Evolutionary conservation across 495 filamentous ascomycete genomes (phyloP).

Genomic region (Tetracladium setigerum): DNA sequence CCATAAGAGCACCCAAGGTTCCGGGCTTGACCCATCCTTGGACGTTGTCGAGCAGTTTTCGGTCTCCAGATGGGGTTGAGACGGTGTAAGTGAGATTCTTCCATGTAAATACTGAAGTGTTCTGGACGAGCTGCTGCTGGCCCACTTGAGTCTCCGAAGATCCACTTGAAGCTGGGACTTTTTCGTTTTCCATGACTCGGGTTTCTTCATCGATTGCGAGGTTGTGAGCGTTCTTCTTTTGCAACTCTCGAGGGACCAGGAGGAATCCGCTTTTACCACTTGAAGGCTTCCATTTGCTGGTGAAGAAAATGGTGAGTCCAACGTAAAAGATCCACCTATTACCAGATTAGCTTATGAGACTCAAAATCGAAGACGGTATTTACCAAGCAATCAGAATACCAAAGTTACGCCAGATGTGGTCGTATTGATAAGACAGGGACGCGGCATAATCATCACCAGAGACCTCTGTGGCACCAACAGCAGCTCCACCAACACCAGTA

Average conservation of each 20-base stretch:
- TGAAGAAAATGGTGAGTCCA: constrained; percentile 46
- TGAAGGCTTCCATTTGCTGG: constrained; percentile 6
- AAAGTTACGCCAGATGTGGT: constrained; percentile 83
- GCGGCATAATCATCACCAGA: too few species aligned
- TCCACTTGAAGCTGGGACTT: constrained; percentile 26
- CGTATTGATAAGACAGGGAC: too few species aligned
- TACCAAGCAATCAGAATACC: constrained; percentile 61
- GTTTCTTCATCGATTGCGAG: constrained; percentile 24
- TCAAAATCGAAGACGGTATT: background rate
- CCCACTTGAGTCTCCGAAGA: constrained; percentile 10
- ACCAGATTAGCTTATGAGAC: background rate
- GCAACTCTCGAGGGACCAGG: constrained; percentile 30
- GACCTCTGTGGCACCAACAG: constrained; percentile 43
- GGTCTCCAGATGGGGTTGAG: constrained; percentile 50
- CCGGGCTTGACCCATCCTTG: constrained; percentile 77
- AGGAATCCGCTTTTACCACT: constrained; percentile 19
- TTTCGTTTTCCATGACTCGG: constrained; percentile 19
- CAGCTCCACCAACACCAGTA: constrained; percentile 43
- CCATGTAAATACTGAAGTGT: constrained; percentile 54
- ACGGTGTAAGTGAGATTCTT: constrained; percentile 57
- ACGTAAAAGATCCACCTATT: constrained; percentile 51
- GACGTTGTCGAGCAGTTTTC: constrained; percentile 62
- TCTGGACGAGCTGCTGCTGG: constrained; percentile 27
- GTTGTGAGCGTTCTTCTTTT: constrained; percentile 19
- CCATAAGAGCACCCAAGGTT: constrained; percentile 77